Conservation (phyloP, 257 asterid species). For the Verbascum thapsus region DNA sequence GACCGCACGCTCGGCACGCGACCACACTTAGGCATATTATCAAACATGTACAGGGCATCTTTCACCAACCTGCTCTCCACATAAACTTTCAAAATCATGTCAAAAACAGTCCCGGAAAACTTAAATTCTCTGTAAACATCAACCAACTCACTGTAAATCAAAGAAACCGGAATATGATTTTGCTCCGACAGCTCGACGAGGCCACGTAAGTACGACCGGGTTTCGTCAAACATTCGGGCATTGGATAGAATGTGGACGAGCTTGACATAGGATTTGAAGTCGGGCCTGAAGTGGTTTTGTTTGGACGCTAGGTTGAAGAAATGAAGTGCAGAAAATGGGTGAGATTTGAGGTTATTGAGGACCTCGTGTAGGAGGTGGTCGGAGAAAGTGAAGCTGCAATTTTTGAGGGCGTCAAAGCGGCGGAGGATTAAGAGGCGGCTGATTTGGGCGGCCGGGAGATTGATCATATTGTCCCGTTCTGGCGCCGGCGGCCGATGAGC, state of each 20-base stretch:
- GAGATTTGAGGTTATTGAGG: slow-evolving; percentile 56
- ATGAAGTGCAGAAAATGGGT: slow-evolving; percentile 65
- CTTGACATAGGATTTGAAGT: slow-evolving; percentile 55
- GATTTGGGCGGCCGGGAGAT: slow-evolving; percentile 52
- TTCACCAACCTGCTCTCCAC: slow-evolving; percentile 64
- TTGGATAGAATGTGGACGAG: slow-evolving; percentile 69
- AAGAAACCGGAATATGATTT: slow-evolving; percentile 31
- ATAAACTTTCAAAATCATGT: slow-evolving; percentile 60
- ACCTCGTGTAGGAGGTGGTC: slow-evolving; percentile 65
- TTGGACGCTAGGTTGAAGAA: slow-evolving; percentile 72
- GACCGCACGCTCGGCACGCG: slow-evolving; percentile 70
- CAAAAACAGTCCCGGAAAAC: slow-evolving; percentile 77
- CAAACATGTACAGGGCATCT: slow-evolving; percentile 79
- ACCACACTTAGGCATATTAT: slow-evolving; percentile 78
- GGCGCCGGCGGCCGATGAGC: slow-evolving; percentile 15
- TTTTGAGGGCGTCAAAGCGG: slow-evolving; percentile 57
- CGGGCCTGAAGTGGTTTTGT: slow-evolving; percentile 57
- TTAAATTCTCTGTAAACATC: slow-evolving; percentile 55
- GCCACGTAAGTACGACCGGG: slow-evolving; percentile 49
- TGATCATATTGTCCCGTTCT: slow-evolving; percentile 34
- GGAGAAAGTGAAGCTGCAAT: slow-evolving; percentile 60
- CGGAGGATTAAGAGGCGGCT: slow-evolving; percentile 71
- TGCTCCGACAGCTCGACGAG: slow-evolving; percentile 54
- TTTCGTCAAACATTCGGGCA: slow-evolving; percentile 64
- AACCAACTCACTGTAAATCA: slow-evolving; percentile 55